Conservation (phyloP, 2,329 filamentous ascomycete genomes). For the Madurella mycetomatis region DNA sequence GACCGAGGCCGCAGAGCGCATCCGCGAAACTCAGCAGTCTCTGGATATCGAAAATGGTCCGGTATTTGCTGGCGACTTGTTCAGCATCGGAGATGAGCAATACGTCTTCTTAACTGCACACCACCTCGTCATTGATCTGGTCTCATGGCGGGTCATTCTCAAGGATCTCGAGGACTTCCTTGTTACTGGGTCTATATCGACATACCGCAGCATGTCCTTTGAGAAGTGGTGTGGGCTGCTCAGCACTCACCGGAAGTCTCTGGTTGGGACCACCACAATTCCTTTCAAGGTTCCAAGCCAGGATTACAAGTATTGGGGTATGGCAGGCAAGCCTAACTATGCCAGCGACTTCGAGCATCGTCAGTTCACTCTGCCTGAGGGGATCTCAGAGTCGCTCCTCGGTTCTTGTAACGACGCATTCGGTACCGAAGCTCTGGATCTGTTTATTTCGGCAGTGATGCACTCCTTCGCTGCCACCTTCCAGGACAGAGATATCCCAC, state of each 20-base stretch:
- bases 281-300: constrained; percentile 9
- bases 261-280: constrained; percentile 3
- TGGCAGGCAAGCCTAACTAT: constrained; percentile 13
- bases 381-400: constrained; percentile 28
- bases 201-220: constrained; percentile 28
- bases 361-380: constrained; percentile 36
- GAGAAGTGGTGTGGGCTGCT: constrained; percentile 35
- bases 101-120: constrained; percentile 31
- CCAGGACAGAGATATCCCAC: constrained; percentile 29
- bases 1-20: constrained; percentile 2
- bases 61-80: constrained; percentile 20
- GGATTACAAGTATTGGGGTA: constrained; percentile 13
- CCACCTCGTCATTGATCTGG: constrained; percentile 39
- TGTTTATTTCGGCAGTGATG: constrained; percentile 33
- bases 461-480: constrained; percentile 35
- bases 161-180: constrained; percentile 37
- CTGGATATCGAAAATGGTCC: constrained; percentile 23
- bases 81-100: constrained; percentile 20
- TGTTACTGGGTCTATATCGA: constrained; percentile 19
- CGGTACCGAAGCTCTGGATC: constrained; percentile 34
- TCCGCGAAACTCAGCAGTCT: constrained; percentile 21
- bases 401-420: constrained; percentile 27
- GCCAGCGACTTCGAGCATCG: constrained; percentile 20
- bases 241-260: constrained; percentile 24
- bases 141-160: constrained; percentile 41